Conservation (phyloP, 108 stramenopile species). For the Skeletonema menzelii region DNA sequence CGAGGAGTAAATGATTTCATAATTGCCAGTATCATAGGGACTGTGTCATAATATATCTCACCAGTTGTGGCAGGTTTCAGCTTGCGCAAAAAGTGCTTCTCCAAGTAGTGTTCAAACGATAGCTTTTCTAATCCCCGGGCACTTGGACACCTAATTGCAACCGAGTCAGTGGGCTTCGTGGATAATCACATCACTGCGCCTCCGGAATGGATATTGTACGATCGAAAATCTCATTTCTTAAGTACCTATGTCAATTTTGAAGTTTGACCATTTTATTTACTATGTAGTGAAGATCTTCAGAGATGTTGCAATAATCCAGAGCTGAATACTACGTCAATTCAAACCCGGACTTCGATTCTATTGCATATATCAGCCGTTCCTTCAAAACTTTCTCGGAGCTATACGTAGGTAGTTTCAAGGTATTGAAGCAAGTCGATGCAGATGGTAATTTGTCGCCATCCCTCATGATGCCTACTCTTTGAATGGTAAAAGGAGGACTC, state of each 20-base stretch:
- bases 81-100: too few species aligned
- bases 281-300: too few species aligned
- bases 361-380: conserved; percentile 80
- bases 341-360: conserved; percentile 90
- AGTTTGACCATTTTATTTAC: too few species aligned
- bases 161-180: too few species aligned
- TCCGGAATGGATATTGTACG: too few species aligned
- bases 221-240: too few species aligned
- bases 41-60: neutral
- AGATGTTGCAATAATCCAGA: neutral
- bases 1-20: conserved; percentile 16
- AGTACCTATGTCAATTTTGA: too few species aligned
- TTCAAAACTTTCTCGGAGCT: conserved; percentile 89
- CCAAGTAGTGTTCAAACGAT: too few species aligned
- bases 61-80: neutral
- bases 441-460: conserved; percentile 92
- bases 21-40: conserved; percentile 3
- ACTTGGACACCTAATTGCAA: too few species aligned
- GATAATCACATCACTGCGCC: too few species aligned
- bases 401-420: conserved; percentile 97
- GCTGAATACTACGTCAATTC: conserved; percentile 68
- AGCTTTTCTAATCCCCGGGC: too few species aligned
- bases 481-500: conserved; percentile 97
- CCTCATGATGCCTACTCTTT: conserved; percentile 83
- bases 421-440: conserved; percentile 98